Percentiles rank a stretch among this genome's conserved stretches.
Evolutionary conservation across 768 basidiomycete genomes (phyloP).

Genomic region (Scleroderma bovista): DNA sequence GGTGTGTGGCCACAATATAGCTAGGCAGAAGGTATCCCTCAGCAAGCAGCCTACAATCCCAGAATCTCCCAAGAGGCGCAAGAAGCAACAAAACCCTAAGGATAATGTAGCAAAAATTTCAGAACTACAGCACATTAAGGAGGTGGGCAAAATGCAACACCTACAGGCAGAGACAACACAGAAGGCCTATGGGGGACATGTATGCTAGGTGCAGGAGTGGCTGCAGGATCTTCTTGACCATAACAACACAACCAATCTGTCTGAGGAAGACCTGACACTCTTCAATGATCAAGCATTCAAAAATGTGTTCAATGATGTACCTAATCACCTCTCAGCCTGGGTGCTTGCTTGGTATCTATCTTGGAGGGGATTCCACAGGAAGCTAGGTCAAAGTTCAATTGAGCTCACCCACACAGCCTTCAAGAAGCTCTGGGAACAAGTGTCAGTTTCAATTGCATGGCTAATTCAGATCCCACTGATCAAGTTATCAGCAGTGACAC

Average conservation of each 20-base stretch:
- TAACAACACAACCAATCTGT: too few relatives aligned
- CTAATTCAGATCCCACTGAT: not conserved
- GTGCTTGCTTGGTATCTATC: not conserved
- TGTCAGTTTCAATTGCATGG: not conserved
- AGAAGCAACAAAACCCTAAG: too few relatives aligned
- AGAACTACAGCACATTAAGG: not conserved
- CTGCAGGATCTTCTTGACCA: not conserved
- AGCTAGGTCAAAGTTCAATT: not conserved
- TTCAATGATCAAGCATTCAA: not conserved
- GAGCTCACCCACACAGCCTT: not conserved
- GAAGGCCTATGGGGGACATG: not conserved
- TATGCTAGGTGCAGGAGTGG: not conserved
- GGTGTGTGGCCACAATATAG: too few relatives aligned
- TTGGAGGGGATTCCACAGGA: not conserved
- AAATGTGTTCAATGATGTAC: not conserved
- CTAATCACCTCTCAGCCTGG: not conserved
- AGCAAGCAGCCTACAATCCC: too few relatives aligned
- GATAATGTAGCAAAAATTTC: not conserved
- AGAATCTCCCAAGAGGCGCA: too few relatives aligned
- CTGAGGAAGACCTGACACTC: not conserved
- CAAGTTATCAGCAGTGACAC: too few relatives aligned
- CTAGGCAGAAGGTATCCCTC: too few relatives aligned
- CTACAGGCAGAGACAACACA: not conserved
- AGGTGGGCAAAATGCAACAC: not conserved
- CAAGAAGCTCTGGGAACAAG: not conserved